Evolutionary conservation across 1,284 basidiomycete species (phyloP).

Genomic region (Cutaneotrichosporon sp.): DNA sequence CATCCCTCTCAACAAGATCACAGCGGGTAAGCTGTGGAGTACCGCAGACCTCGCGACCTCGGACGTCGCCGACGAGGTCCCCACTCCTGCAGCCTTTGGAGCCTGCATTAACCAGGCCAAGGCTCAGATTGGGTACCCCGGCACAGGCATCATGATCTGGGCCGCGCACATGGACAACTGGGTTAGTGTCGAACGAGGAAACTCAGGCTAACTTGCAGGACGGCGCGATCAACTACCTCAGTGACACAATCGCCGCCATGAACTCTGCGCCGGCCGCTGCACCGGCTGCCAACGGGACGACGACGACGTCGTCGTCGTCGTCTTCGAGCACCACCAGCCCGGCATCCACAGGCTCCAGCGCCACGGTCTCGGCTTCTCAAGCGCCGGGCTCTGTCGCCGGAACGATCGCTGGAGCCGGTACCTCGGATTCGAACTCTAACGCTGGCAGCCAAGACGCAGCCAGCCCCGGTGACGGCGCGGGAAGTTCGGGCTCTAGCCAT

Average conservation of each 20-base stretch:
- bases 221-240: constrained; percentile 12
- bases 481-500: too few species aligned
- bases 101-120: constrained; percentile 13
- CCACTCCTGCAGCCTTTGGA: constrained; percentile 8
- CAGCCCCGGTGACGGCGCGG: too few species aligned
- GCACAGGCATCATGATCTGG: constrained; percentile 21
- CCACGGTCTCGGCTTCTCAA: too few species aligned
- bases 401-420: too few species aligned
- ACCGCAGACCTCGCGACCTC: constrained; percentile 10
- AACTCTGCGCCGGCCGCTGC: not conserved
- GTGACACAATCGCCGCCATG: constrained; percentile 2
- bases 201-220: not conserved
- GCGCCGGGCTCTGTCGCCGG: too few species aligned
- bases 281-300: not conserved
- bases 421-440: too few species aligned
- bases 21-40: constrained; percentile 17
- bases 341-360: too few species aligned
- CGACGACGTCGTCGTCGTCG: too few species aligned
- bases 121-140: constrained; percentile 5
- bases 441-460: too few species aligned
- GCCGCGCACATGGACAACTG: constrained; percentile 11
- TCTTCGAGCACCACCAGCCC: too few species aligned
- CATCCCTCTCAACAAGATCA: constrained; percentile 14
- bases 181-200: not conserved
- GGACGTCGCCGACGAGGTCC: constrained; percentile 9